Evolutionary conservation across 2,329 filamentous ascomycete genomes (phyloP).

Genomic region (Xylaria sp.): DNA sequence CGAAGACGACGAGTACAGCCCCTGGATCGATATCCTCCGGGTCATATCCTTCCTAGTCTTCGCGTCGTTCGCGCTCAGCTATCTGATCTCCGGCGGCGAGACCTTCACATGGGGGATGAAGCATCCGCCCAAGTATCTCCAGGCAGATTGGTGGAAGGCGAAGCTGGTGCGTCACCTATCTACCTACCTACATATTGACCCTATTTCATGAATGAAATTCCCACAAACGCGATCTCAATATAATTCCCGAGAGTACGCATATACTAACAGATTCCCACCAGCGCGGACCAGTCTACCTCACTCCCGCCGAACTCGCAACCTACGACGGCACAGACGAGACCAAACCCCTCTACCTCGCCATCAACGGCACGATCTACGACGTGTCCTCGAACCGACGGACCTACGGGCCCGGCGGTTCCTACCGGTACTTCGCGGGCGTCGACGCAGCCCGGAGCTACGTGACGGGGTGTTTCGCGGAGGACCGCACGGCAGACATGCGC

Average conservation of each 20-base stretch:
- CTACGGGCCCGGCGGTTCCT: constrained; percentile 87
- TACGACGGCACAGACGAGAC: constrained; percentile 82
- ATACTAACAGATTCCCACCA: constrained; percentile 52
- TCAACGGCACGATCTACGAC: constrained; percentile 89
- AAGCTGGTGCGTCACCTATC: constrained; percentile 64
- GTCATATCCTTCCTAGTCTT: constrained; percentile 74
- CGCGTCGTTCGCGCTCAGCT: constrained; percentile 76
- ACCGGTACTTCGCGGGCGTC: constrained; percentile 85
- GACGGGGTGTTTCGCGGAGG: constrained; percentile 90
- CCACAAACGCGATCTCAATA: no score
- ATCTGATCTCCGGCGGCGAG: constrained; percentile 78
- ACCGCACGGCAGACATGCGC: constrained; percentile 84
- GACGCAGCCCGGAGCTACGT: constrained; percentile 92
- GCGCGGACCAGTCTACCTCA: constrained; percentile 74
- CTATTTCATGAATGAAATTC: no score
- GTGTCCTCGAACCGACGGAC: constrained; percentile 74
- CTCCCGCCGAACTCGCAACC: constrained; percentile 75
- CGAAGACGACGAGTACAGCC: constrained; percentile 67
- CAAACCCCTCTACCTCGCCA: constrained; percentile 87
- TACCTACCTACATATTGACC: no score
- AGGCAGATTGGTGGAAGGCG: constrained; percentile 66
- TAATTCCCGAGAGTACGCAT: background rate
- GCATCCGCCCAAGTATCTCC: constrained; percentile 71
- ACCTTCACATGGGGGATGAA: constrained; percentile 74
- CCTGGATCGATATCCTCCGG: constrained; percentile 74